Base-by-base conservation (phyloP, 306 rosid species). In the Cicer chorassanicum region DNA sequence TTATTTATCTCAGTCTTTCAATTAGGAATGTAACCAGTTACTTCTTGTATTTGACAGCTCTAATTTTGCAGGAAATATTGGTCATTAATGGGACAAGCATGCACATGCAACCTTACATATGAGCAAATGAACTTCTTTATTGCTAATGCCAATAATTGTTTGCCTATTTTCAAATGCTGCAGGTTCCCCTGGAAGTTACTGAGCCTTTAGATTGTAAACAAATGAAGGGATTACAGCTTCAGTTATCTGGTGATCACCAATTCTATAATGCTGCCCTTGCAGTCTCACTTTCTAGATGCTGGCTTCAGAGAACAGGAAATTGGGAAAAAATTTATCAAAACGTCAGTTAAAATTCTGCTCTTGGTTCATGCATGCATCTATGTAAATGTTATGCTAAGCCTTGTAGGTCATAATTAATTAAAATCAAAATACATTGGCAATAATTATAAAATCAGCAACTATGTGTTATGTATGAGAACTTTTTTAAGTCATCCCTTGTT, bases 281-380 rank as follows among this genome's bases (percentile, higher is more conserved):
- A 46, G 87, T 89, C 68, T 84, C 97, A 68, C 94, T 91, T 21
- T 89, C 85, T 69, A 87, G 82, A 81, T 87, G 91, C 79, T 91
- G 97, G 97, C 97, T 87, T 74, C 92, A 87, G 74, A 87, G 87
- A 82, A 89, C 89, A 9, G 94, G 97, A 63, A 87, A 91, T 71
- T 87, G 88, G 93, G 88, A 79, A 57, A 86, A 70, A 70, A 18
- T 73, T 9, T 75, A 75, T 77, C 80, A 82, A 81, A 82, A 85
- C 34, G 91, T 88, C 76, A 67, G 87, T 85, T 45, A 71, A 75
- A 62, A 56, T 48, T 72, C 57, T 61, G 42, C 51, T 68, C 62
- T 43, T 50, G 48, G 64, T 77, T 66, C 61, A 73, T 68, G 43
- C 44, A 54, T 50, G 55, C 19, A 50, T 34, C 63, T 56, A 61